phyloP scores from a whole-genome alignment of 768 basidiomycete species.

The Lenzites betulinus region DNA sequence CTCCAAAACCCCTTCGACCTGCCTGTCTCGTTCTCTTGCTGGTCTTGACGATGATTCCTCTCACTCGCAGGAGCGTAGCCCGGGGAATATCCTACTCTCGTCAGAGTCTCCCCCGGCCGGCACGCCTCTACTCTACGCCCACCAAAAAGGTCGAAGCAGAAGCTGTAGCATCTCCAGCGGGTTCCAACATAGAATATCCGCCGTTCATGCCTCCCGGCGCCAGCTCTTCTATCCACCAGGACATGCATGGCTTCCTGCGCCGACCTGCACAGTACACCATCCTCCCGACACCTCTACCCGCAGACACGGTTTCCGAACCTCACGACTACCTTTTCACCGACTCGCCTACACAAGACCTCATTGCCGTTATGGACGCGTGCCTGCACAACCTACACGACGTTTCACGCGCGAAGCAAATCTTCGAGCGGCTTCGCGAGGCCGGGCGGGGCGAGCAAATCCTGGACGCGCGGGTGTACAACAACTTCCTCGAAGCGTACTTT shows the following conservation, averaged over 20 bases:
- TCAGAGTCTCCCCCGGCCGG: constrained; percentile 67
- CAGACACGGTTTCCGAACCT: constrained; percentile 40
- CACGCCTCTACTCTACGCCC: constrained; percentile 70
- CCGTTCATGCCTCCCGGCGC: constrained; percentile 38
- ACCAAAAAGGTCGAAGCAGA: constrained; percentile 57
- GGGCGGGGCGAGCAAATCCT: constrained; percentile 48
- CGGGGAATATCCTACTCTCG: constrained; percentile 58
- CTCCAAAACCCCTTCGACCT: not conserved
- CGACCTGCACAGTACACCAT: constrained; percentile 54
- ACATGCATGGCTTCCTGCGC: constrained; percentile 55
- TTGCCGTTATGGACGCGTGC: constrained; percentile 85
- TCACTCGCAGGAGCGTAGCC: constrained; percentile 27
- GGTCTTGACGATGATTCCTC: constrained; percentile 33
- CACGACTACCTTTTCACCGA: constrained; percentile 63
- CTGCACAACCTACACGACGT: constrained; percentile 76
- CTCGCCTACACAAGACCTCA: constrained; percentile 63
- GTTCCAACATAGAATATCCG: constrained; percentile 42
- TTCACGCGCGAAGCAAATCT: constrained; percentile 71
- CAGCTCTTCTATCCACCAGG: constrained; percentile 26
- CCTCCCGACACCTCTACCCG: constrained; percentile 67
- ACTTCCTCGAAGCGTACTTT: constrained; percentile 66
- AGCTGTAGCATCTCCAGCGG: constrained; percentile 45
- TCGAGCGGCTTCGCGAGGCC: constrained; percentile 56
- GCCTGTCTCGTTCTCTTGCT: not conserved
- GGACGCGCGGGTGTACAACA: constrained; percentile 56